These are phyloP conservation scores for Xylariales sp. DNA, from an alignment of 2,329 filamentous ascomycete species.

Conservation along the genomic window DNA sequence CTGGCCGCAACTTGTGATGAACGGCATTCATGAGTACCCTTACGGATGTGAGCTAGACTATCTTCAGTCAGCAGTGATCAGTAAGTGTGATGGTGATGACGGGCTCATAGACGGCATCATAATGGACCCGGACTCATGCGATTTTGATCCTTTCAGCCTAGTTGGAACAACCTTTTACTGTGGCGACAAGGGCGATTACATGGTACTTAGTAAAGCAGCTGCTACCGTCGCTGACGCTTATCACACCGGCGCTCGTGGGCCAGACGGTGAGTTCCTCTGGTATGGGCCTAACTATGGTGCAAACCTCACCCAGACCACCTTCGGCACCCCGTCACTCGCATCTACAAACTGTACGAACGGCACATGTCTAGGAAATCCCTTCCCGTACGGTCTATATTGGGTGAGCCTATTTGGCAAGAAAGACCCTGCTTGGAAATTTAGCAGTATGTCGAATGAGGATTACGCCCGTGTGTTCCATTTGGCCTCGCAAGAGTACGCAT, in stretches of 20 bases:
- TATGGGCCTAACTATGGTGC: background rate
- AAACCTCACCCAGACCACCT: too few relatives aligned
- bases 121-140: conserved; percentile 51
- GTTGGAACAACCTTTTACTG: conserved; percentile 12
- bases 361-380: too few relatives aligned
- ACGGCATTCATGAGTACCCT: background rate
- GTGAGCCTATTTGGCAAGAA: too few relatives aligned
- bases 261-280: background rate
- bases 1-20: background rate
- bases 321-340: too few relatives aligned
- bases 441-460: too few relatives aligned
- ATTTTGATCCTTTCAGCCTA: conserved; percentile 36
- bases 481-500: too few relatives aligned
- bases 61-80: background rate
- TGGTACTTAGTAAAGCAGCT: background rate
- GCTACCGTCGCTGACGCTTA: conserved; percentile 1
- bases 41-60: background rate
- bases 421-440: too few relatives aligned
- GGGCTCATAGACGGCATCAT: conserved; percentile 56
- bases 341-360: too few relatives aligned
- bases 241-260: too few relatives aligned
- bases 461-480: too few relatives aligned
- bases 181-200: background rate
- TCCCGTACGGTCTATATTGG: too few relatives aligned
- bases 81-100: conserved; percentile 53